These are phyloP conservation scores for Talaromyces islandicus DNA, from an alignment of 2,329 filamentous ascomycete species.

Conservation along the genomic window DNA sequence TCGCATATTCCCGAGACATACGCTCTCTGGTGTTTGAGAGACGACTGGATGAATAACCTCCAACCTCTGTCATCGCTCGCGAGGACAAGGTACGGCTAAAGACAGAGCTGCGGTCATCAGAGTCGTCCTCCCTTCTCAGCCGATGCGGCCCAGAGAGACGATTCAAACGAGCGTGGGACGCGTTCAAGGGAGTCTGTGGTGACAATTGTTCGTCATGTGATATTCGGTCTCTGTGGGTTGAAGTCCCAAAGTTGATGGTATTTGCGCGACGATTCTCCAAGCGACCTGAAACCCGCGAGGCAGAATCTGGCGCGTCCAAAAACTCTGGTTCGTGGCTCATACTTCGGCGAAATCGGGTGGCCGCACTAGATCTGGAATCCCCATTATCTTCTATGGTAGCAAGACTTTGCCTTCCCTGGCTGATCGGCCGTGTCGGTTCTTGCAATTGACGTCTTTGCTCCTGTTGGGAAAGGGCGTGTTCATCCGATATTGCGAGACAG, in stretches of 20 bases:
- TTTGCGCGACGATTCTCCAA: slow-evolving; percentile 38
- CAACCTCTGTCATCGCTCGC: slow-evolving; percentile 38
- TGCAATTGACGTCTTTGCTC: slow-evolving; percentile 13
- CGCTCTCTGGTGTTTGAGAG: slow-evolving; percentile 29
- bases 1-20: slow-evolving; percentile 23
- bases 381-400: slow-evolving; percentile 9
- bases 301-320: slow-evolving; percentile 16
- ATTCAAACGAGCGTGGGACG: slow-evolving; percentile 32
- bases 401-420: slow-evolving; percentile 12
- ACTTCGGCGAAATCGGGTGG: slow-evolving; percentile 29
- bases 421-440: slow-evolving; percentile 20
- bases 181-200: slow-evolving; percentile 20
- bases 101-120: slow-evolving; percentile 22
- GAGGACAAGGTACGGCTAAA: slow-evolving; percentile 32
- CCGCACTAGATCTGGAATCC: slow-evolving; percentile 20
- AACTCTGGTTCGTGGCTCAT: slow-evolving; percentile 34
- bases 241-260: slow-evolving; percentile 21
- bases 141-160: slow-evolving; percentile 36
- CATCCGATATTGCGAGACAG: slow-evolving; percentile 74
- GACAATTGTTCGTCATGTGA: slow-evolving; percentile 24
- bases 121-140: slow-evolving; percentile 29
- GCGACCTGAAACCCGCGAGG: slow-evolving; percentile 24
- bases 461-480: slow-evolving; percentile 26
- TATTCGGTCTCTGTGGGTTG: slow-evolving; percentile 14
- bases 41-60: slow-evolving; percentile 21